Evolutionary conservation across 768 basidiomycete genomes (phyloP).

Genomic region (Calocybe gangraenosa): DNA sequence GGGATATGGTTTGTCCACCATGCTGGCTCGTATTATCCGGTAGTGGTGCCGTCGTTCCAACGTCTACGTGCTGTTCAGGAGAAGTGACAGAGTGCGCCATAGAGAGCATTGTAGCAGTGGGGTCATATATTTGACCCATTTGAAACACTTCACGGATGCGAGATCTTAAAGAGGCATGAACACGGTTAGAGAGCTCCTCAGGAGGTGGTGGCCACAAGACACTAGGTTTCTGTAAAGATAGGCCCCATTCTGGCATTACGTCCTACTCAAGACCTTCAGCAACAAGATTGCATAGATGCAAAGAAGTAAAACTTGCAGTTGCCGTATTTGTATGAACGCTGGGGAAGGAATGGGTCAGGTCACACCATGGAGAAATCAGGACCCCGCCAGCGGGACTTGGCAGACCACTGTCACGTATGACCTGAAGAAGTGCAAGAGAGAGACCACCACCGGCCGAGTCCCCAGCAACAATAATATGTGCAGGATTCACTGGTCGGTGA

Average conservation of each 20-base stretch:
- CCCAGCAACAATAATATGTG: conserved; percentile 80
- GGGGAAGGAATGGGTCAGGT: conserved; percentile 92
- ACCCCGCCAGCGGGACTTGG: conserved; percentile 86
- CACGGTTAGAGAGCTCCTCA: conserved; percentile 52
- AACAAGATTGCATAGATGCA: neutral
- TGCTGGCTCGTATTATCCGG: conserved; percentile 31
- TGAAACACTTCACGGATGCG: conserved; percentile 57
- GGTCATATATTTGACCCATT: conserved; percentile 21
- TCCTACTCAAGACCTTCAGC: conserved; percentile 44
- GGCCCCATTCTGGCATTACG: conserved; percentile 70
- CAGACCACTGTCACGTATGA: conserved; percentile 79
- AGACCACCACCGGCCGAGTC: conserved; percentile 94
- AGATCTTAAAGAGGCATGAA: conserved; percentile 56
- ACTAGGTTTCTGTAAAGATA: conserved; percentile 76
- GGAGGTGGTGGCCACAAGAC: conserved; percentile 75
- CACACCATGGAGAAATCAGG: conserved; percentile 89
- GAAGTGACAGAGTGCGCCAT: conserved; percentile 18
- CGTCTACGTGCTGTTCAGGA: conserved; percentile 35
- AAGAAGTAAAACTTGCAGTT: conserved; percentile 47
- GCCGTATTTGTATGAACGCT: conserved; percentile 81
- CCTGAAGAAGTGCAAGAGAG: conserved; percentile 76
- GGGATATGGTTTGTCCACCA: conserved; percentile 39
- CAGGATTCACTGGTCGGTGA: conserved; percentile 77
- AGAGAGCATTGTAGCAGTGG: conserved; percentile 17
- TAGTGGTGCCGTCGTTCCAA: conserved; percentile 44